These are phyloP conservation scores for Candida labiduridarum DNA, from an alignment of 1,139 yeast species.

Conservation along the genomic window DNA sequence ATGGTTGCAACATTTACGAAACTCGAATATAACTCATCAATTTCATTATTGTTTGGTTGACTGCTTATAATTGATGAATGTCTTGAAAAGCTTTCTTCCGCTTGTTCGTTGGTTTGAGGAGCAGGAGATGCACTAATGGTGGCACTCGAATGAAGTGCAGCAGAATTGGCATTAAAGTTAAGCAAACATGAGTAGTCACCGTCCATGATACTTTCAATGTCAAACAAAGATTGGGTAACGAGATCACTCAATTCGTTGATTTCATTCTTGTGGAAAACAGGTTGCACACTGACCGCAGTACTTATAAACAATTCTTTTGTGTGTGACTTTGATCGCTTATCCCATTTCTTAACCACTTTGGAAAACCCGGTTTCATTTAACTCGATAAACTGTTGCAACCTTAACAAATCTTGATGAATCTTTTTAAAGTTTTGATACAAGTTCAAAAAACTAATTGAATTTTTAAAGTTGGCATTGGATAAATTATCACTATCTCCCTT, in stretches of 20 bases:
- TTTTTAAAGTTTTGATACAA: constrained; percentile 88
- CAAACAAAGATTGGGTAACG: constrained; percentile 75
- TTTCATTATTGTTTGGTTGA: constrained; percentile 33
- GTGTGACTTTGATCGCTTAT: constrained; percentile 90
- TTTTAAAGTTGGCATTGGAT: constrained; percentile 34
- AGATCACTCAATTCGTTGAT: constrained; percentile 83
- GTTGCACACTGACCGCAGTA: constrained; percentile 94
- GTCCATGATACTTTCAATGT: constrained; percentile 82
- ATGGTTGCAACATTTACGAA: constrained; percentile 61
- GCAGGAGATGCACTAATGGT: constrained; percentile 3
- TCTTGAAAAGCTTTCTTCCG: constrained; percentile 11
- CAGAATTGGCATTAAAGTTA: constrained; percentile 11
- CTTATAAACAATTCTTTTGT: constrained; percentile 89
- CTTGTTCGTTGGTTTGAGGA: constrained; percentile 1
- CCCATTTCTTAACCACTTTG: constrained; percentile 96
- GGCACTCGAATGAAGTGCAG: background rate
- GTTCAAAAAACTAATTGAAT: constrained; percentile 47
- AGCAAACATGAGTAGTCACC: constrained; percentile 52
- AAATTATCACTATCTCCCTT: constrained; percentile 15
- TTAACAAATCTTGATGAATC: constrained; percentile 82
- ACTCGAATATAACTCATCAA: constrained; percentile 69
- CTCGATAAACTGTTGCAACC: constrained; percentile 91
- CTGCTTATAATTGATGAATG: constrained; percentile 13
- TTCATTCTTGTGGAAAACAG: constrained; percentile 89
- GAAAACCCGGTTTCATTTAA: constrained; percentile 94